Percentiles rank a stretch among this genome's conserved stretches.
Evolutionary conservation across 306 rosid species (phyloP).

Genomic region (Prunus campanulata): DNA sequence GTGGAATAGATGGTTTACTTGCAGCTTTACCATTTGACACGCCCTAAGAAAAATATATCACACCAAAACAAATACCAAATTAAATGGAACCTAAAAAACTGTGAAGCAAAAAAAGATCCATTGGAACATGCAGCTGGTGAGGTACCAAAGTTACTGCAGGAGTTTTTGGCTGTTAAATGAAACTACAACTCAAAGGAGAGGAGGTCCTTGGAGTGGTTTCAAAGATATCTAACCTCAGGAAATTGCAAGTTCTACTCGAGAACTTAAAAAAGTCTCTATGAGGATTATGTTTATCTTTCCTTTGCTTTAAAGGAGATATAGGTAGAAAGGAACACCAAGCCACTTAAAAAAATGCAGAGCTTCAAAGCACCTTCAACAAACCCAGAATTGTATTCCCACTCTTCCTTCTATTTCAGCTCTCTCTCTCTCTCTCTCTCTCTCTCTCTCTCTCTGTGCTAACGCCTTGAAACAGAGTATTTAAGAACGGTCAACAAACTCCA

Average conservation of each 20-base stretch:
- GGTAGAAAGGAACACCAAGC: neutral
- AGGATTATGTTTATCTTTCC: slow-evolving; percentile 4
- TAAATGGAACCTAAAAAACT: no score
- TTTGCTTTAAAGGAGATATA: neutral
- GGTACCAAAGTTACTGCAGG: neutral
- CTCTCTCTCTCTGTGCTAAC: neutral
- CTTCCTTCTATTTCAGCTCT: slow-evolving; percentile 44
- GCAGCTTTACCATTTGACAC: no score
- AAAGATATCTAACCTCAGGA: neutral
- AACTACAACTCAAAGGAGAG: neutral
- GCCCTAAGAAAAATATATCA: no score
- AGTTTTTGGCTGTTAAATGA: neutral
- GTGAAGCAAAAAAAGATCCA: neutral
- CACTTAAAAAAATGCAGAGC: slow-evolving; percentile 56
- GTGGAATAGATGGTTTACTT: no score
- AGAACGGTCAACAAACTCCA: no score
- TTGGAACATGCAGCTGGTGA: neutral
- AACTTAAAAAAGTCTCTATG: neutral
- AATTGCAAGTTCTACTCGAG: neutral
- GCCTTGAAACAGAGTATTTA: no score
- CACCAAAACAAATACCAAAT: no score
- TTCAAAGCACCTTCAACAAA: slow-evolving; percentile 44
- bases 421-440: no score
- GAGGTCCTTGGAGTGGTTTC: neutral
- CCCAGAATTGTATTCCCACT: slow-evolving; percentile 50